Evolutionary conservation across 2,329 filamentous ascomycete species (phyloP).

Genomic region (Aspergillus cejpii): DNA sequence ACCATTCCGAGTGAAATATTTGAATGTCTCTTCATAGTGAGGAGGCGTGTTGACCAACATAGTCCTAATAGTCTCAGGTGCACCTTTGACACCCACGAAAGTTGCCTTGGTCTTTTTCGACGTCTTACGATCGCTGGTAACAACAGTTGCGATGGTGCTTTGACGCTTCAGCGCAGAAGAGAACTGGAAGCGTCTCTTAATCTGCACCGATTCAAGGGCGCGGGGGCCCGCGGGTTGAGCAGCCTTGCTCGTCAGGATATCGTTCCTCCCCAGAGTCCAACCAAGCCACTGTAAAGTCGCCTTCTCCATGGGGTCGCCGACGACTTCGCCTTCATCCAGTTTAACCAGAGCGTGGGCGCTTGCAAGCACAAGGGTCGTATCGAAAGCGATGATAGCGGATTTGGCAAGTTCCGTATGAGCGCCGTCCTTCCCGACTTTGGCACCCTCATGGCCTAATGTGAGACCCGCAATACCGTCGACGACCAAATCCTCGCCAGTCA

Average conservation of each 20-base stretch:
- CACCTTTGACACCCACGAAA: slow-evolving; percentile 93
- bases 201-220: slow-evolving; percentile 68
- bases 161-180: slow-evolving; percentile 94
- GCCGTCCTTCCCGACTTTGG: slow-evolving; percentile 66
- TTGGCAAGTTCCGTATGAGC: slow-evolving; percentile 72
- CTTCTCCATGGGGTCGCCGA: slow-evolving; percentile 98
- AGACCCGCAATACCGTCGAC: slow-evolving; percentile 95
- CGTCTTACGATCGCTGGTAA: slow-evolving; percentile 62
- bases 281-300: slow-evolving; percentile 83
- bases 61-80: slow-evolving; percentile 90
- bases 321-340: slow-evolving; percentile 91
- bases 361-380: slow-evolving; percentile 87
- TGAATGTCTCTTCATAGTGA: slow-evolving; percentile 96
- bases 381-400: slow-evolving; percentile 62
- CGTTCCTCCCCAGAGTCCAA: slow-evolving; percentile 87
- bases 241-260: slow-evolving; percentile 66
- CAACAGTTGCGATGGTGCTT: slow-evolving; percentile 82
- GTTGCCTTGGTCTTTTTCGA: slow-evolving; percentile 74
- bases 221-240: slow-evolving; percentile 37
- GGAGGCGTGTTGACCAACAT: slow-evolving; percentile 78
- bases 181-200: slow-evolving; percentile 96
- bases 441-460: slow-evolving; percentile 61
- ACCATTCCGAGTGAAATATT: slow-evolving; percentile 93
- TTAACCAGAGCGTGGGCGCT: slow-evolving; percentile 94
- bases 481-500: slow-evolving; percentile 93